Evolutionary conservation across 345 rosid genomes (phyloP).

Genomic region (Punica granatum): DNA sequence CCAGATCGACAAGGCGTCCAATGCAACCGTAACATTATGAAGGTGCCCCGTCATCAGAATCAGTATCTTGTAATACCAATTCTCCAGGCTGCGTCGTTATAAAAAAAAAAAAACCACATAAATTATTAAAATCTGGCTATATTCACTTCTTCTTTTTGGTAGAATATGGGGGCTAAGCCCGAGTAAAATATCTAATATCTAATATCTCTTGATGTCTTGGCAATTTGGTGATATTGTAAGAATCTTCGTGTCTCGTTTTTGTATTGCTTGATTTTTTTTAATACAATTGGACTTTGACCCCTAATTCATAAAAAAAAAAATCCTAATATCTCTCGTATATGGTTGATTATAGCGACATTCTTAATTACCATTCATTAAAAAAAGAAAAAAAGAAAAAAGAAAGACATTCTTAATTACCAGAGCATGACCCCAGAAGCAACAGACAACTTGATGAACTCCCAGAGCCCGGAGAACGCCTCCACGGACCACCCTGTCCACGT

Average conservation of each 20-base stretch:
- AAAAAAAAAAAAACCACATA: not conserved
- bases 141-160: not conserved
- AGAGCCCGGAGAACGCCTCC: conserved; percentile 23
- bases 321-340: too few species aligned
- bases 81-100: conserved; percentile 20
- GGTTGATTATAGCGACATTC: too few species aligned
- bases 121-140: not conserved
- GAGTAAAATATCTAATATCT: too few species aligned
- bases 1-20: conserved; percentile 33
- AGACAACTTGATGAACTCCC: conserved; percentile 31
- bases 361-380: too few species aligned
- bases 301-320: too few species aligned
- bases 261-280: too few species aligned
- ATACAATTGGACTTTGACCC: too few species aligned
- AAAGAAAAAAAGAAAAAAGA: not conserved
- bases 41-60: conserved; percentile 27
- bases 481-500: conserved; percentile 34
- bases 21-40: conserved; percentile 22
- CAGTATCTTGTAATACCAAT: conserved; percentile 33
- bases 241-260: too few species aligned
- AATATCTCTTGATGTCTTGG: too few species aligned
- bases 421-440: conserved; percentile 38
- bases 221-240: too few species aligned
- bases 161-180: too few species aligned
- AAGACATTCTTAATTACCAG: not conserved